A percentile compares a stretch with the other conserved stretches of the same genome.
Conservation (phyloP, 1,284 basidiomycete species). For the Leccinum griseonigrum region DNA sequence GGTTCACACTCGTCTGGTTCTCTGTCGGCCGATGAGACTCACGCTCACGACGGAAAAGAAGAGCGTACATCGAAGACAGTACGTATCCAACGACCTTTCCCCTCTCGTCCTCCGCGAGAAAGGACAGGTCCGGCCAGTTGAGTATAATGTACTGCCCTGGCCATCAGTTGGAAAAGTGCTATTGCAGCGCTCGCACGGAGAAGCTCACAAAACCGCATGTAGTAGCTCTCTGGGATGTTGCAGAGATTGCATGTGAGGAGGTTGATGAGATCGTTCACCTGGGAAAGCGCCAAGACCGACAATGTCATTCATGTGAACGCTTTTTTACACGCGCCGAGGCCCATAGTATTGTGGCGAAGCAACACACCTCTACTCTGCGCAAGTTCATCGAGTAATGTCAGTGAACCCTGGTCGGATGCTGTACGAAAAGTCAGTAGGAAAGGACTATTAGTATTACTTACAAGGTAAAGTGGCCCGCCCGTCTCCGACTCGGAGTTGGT, state of each 20-base stretch:
- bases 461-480: not conserved
- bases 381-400: constrained; percentile 24
- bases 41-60: not conserved
- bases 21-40: constrained; percentile 14
- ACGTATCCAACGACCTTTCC: constrained; percentile 95
- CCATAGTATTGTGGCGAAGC: not conserved
- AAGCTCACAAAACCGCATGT: constrained; percentile 80
- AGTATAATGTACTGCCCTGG: constrained; percentile 86
- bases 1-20: constrained; percentile 20
- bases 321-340: not conserved
- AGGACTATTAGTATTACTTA: no score
- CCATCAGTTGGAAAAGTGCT: constrained; percentile 7
- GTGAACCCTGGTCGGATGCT: not conserved
- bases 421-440: not conserved
- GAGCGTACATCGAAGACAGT: constrained; percentile 85
- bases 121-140: constrained; percentile 94
- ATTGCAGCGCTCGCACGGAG: not conserved
- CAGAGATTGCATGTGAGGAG: constrained; percentile 68
- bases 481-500: not conserved
- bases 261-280: constrained; percentile 27
- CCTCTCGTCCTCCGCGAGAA: constrained; percentile 88
- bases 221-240: constrained; percentile 87
- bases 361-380: constrained; percentile 29
- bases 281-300: not conserved
- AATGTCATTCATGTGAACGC: not conserved